Evolutionary conservation across 1,139 yeast genomes (phyloP).

Genomic region (Geotrichum cucujoidarum): DNA sequence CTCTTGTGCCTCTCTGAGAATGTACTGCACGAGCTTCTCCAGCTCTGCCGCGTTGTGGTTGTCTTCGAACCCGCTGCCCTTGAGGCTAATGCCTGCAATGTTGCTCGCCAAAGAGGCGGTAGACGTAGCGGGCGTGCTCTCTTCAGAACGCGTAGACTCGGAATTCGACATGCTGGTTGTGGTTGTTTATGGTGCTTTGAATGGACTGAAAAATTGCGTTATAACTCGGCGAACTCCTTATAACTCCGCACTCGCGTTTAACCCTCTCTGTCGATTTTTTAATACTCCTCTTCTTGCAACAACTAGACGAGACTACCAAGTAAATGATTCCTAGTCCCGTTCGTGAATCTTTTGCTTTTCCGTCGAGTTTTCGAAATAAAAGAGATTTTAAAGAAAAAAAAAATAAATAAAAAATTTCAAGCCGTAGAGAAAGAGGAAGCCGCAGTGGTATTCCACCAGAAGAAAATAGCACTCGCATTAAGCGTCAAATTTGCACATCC

Average conservation of each 20-base stretch:
- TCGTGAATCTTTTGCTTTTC: too few species aligned
- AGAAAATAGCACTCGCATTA: too few species aligned
- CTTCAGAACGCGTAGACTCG: background rate
- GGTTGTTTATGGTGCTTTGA: background rate
- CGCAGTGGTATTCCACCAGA: slow-evolving; percentile 2
- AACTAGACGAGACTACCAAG: too few species aligned
- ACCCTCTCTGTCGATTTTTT: too few species aligned
- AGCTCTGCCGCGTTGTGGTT: slow-evolving; percentile 64
- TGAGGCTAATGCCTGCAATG: background rate
- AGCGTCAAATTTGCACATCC: too few species aligned
- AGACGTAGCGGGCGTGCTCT: background rate
- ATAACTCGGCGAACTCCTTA: too few species aligned
- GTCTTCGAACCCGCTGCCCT: slow-evolving; percentile 28
- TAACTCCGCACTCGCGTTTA: too few species aligned
- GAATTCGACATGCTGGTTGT: background rate
- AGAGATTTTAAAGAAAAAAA: background rate
- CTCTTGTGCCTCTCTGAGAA: slow-evolving; percentile 97
- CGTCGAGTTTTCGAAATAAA: too few species aligned
- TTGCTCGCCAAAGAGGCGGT: background rate
- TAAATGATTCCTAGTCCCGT: too few species aligned
- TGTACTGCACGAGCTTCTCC: slow-evolving; percentile 96
- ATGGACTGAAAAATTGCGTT: background rate
- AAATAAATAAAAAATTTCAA: background rate
- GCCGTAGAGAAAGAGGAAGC: background rate
- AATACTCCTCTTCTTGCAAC: too few species aligned